phyloP scores from a whole-genome alignment of 345 rosid genomes.

The Citrus maxima region DNA sequence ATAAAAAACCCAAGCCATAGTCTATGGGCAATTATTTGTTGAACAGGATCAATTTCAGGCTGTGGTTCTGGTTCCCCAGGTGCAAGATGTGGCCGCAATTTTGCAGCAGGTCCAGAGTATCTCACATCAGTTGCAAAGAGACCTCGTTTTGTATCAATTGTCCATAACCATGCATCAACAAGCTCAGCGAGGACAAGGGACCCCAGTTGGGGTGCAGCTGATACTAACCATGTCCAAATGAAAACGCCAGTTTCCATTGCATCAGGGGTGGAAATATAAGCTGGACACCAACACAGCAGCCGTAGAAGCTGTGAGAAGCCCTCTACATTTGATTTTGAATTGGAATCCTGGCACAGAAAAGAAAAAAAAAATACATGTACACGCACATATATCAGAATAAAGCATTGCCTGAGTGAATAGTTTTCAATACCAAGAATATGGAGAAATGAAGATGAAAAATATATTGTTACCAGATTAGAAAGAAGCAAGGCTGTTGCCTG shows the following conservation, averaged over 20 bases:
- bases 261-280: slow-evolving; percentile 87
- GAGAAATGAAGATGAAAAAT: not conserved
- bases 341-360: slow-evolving; percentile 51
- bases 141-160: slow-evolving; percentile 94
- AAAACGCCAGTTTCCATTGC: slow-evolving; percentile 98
- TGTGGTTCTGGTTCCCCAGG: slow-evolving; percentile 85
- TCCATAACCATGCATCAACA: slow-evolving; percentile 99
- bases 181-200: slow-evolving; percentile 96
- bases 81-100: slow-evolving; percentile 89
- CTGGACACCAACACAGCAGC: slow-evolving; percentile 99
- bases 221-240: slow-evolving; percentile 98
- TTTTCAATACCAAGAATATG: not conserved
- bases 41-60: slow-evolving; percentile 78
- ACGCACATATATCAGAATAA: not conserved
- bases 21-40: slow-evolving; percentile 94
- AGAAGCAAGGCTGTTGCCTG: slow-evolving; percentile 94
- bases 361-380: not conserved
- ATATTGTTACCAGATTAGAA: slow-evolving; percentile 76
- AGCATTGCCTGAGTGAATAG: not conserved
- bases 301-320: slow-evolving; percentile 93
- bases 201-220: slow-evolving; percentile 94
- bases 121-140: slow-evolving; percentile 89
- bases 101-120: slow-evolving; percentile 89
- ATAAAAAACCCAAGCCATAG: slow-evolving; percentile 93
- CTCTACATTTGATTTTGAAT: slow-evolving; percentile 72